phyloP scores from a whole-genome alignment of 768 basidiomycete species.

The Russula brevipes region DNA sequence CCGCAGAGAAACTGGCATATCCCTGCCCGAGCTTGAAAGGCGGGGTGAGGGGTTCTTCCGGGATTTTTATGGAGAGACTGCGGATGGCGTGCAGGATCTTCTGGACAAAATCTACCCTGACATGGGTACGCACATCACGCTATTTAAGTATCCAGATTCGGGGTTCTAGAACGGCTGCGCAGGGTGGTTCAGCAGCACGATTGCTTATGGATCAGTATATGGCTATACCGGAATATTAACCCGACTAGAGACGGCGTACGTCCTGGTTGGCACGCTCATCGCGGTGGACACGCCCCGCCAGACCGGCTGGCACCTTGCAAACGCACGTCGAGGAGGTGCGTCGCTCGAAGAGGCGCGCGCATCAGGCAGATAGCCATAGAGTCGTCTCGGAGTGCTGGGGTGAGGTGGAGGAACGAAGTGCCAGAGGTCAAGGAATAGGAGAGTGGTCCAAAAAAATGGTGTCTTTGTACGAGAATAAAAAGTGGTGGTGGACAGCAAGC shows the following conservation, averaged over 20 bases:
- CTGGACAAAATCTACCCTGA: slow-evolving; percentile 55
- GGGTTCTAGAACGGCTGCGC: neutral
- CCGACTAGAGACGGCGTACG: slow-evolving; percentile 52
- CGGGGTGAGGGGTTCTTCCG: slow-evolving; percentile 44
- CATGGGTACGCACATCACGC: slow-evolving; percentile 42
- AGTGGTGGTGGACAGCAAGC: neutral
- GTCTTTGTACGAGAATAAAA: neutral
- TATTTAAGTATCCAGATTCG: neutral
- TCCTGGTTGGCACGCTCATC: slow-evolving; percentile 57
- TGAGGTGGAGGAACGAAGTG: slow-evolving; percentile 49
- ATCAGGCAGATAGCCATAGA: slow-evolving; percentile 50
- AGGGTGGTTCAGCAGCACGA: slow-evolving; percentile 51
- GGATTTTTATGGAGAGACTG: slow-evolving; percentile 52
- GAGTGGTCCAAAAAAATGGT: no score
- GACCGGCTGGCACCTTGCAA: slow-evolving; percentile 59
- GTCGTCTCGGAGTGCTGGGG: slow-evolving; percentile 43
- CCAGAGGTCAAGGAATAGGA: slow-evolving; percentile 36
- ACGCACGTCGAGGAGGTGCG: slow-evolving; percentile 52
- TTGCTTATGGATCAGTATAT: slow-evolving; percentile 57
- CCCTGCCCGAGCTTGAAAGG: slow-evolving; percentile 41
- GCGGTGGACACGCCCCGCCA: slow-evolving; percentile 58
- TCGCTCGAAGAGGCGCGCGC: slow-evolving; percentile 48
- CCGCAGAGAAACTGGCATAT: slow-evolving; percentile 38
- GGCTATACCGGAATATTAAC: slow-evolving; percentile 44
- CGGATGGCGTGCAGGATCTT: slow-evolving; percentile 43